These are phyloP conservation scores for Mrakia hoshinonis DNA, from an alignment of 768 basidiomycete genomes.

Conservation along the genomic window DNA sequence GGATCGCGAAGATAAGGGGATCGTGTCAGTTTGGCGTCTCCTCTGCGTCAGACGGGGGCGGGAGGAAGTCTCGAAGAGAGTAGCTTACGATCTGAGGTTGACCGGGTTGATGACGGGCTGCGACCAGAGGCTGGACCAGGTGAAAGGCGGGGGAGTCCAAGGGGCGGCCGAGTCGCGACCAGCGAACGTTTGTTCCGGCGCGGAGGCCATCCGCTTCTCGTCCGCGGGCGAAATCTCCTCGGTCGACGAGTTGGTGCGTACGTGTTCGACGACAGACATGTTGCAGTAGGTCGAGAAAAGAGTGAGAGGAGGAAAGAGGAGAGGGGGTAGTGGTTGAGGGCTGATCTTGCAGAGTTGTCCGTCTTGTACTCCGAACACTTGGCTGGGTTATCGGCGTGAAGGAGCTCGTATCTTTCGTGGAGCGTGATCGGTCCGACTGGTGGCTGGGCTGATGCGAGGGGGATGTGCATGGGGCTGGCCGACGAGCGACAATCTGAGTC, in stretches of 20 bases:
- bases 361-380: background rate
- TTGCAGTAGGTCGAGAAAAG: background rate
- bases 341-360: background rate
- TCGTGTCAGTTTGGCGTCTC: background rate
- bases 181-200: background rate
- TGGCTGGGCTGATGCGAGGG: too few relatives aligned
- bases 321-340: background rate
- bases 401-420: background rate
- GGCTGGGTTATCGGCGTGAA: background rate
- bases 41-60: slow-evolving; percentile 36
- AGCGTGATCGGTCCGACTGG: too few relatives aligned
- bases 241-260: background rate
- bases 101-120: slow-evolving; percentile 46
- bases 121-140: slow-evolving; percentile 28
- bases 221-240: background rate
- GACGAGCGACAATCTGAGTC: too few relatives aligned
- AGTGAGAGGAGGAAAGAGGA: background rate
- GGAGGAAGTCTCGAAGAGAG: slow-evolving; percentile 48
- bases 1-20: background rate
- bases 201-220: background rate
- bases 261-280: slow-evolving; percentile 6
- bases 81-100: slow-evolving; percentile 52
- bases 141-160: slow-evolving; percentile 33
- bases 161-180: slow-evolving; percentile 26
- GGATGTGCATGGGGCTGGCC: too few relatives aligned